Conservation (phyloP, 805 yeast genomes). For the Yamadazyma takamatsuzukensis region DNA sequence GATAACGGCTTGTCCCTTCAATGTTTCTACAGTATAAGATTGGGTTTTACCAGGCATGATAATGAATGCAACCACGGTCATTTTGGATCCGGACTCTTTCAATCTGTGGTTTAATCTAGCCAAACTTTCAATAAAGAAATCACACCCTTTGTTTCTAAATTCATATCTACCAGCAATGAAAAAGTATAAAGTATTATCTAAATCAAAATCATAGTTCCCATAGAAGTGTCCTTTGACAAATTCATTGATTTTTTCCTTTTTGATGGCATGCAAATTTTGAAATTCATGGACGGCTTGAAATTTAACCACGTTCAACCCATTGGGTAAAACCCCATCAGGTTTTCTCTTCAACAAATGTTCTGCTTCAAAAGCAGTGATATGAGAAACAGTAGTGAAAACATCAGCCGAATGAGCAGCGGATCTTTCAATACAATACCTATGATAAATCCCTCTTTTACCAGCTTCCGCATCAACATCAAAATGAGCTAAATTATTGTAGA, state of each 20-base stretch:
- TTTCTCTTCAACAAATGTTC: conserved; percentile 91
- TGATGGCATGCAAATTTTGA: conserved; percentile 90
- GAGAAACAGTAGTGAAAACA: conserved; percentile 95
- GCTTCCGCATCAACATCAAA: conserved; percentile 98
- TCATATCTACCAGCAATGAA: conserved; percentile 98
- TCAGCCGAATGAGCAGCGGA: conserved; percentile 95
- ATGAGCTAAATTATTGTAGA: conserved; percentile 81
- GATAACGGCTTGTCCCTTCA: conserved; percentile 94
- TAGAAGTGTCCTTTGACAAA: conserved; percentile 96
- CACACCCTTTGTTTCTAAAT: conserved; percentile 95
- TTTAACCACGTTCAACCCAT: conserved; percentile 92
- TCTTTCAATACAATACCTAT: conserved; percentile 93
- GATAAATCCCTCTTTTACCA: conserved; percentile 95
- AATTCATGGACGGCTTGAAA: conserved; percentile 97
- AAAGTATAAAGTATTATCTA: conserved; percentile 90
- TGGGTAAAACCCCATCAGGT: conserved; percentile 97
- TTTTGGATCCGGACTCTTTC: conserved; percentile 76
- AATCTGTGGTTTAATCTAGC: conserved; percentile 88
- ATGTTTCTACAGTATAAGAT: conserved; percentile 92
- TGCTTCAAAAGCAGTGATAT: conserved; percentile 93
- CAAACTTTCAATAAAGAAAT: conserved; percentile 86
- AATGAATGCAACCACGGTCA: conserved; percentile 93
- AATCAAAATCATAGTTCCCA: conserved; percentile 91
- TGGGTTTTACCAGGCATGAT: conserved; percentile 97
- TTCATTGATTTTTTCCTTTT: conserved; percentile 89